Evolutionary conservation across 192 early-diverging fungal species (phyloP).

Genomic region (Entomortierella beljakovae): DNA sequence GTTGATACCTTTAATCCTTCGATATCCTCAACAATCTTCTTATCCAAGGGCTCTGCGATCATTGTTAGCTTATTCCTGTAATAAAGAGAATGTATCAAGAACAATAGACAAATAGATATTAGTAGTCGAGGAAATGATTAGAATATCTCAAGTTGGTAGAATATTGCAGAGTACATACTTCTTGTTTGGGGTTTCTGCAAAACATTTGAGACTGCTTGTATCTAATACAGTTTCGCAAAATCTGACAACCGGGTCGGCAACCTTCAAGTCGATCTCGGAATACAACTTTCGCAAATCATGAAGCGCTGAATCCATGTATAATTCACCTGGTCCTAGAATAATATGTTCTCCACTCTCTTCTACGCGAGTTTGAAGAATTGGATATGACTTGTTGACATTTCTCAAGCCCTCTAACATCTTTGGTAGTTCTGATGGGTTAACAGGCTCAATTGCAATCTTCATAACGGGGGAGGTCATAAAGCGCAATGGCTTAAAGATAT

Average conservation of each 20-base stretch:
- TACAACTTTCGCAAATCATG: constrained; percentile 95
- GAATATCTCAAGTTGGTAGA: too few relatives aligned
- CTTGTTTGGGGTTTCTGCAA: constrained; percentile 98
- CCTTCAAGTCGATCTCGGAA: constrained; percentile 97
- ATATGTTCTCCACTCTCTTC: constrained; percentile 99
- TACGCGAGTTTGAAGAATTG: constrained; percentile 88
- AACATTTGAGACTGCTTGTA: constrained; percentile 93
- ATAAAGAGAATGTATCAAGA: background rate
- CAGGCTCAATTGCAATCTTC: constrained; percentile 97
- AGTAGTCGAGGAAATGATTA: background rate
- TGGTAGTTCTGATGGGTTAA: constrained; percentile 97
- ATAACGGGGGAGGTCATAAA: constrained; percentile 87
- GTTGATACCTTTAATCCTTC: constrained; percentile 79
- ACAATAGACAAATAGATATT: background rate
- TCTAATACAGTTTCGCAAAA: constrained; percentile 98
- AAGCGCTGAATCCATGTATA: constrained; percentile 96
- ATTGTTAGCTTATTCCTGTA: constrained; percentile 94
- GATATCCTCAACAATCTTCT: constrained; percentile 93
- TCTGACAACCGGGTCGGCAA: constrained; percentile 96
- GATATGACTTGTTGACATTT: constrained; percentile 96
- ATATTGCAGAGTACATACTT: constrained; percentile 80
- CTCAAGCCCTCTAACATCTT: constrained; percentile 98
- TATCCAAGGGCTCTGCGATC: constrained; percentile 95
- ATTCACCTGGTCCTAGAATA: constrained; percentile 92
- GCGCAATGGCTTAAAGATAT: constrained; percentile 87